A percentile compares a stretch with the other conserved stretches of the same genome.
phyloP scores from a whole-genome alignment of 352 stramenopile genomes.

The Aphanomyces cochlioides region DNA sequence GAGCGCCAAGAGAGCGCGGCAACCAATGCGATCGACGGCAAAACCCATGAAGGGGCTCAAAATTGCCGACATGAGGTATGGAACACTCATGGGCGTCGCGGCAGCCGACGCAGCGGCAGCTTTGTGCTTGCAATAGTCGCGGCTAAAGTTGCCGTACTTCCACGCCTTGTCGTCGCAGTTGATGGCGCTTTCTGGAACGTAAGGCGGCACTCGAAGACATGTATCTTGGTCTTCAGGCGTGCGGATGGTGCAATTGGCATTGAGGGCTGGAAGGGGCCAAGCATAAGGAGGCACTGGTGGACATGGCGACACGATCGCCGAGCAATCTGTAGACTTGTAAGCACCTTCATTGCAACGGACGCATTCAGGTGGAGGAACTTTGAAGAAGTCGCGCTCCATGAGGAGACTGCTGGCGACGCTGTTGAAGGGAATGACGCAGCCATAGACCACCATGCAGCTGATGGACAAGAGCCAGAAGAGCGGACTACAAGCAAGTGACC shows the following conservation, averaged over 20 bases:
- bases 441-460: constrained; percentile 91
- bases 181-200: constrained; percentile 63
- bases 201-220: constrained; percentile 51
- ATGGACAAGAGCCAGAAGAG: constrained; percentile 88
- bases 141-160: constrained; percentile 57
- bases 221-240: constrained; percentile 52
- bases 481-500: constrained; percentile 29
- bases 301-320: constrained; percentile 44
- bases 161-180: constrained; percentile 72
- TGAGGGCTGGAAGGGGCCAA: constrained; percentile 68
- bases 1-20: constrained; percentile 75
- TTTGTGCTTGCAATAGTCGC: constrained; percentile 61
- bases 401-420: constrained; percentile 89
- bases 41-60: constrained; percentile 89
- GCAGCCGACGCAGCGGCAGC: constrained; percentile 55
- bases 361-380: constrained; percentile 49
- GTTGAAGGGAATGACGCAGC: constrained; percentile 93
- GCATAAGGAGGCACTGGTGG: constrained; percentile 65
- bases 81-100: constrained; percentile 88
- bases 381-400: constrained; percentile 89
- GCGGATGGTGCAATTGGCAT: constrained; percentile 67
- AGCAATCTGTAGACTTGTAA: constrained; percentile 58
- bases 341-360: constrained; percentile 52
- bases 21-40: constrained; percentile 85
- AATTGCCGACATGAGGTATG: constrained; percentile 89